A percentile compares a stretch with the other conserved stretches of the same genome.
Conservation (phyloP, 306 rosid species). For the Casuarina equisetifolia region DNA sequence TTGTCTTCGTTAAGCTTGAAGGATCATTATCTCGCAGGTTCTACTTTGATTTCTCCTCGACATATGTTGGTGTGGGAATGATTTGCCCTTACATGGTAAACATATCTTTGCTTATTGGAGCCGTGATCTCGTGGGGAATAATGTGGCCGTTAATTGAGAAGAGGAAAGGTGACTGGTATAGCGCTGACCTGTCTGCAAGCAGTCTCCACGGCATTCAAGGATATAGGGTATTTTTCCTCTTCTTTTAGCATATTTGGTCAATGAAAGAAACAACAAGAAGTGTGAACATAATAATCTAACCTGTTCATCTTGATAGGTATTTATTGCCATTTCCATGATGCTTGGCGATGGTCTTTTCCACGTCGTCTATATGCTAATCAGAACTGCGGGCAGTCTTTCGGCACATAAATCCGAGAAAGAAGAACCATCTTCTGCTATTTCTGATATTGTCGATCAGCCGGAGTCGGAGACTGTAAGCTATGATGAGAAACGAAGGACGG, state of each 20-base stretch:
- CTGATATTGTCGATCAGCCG: neutral
- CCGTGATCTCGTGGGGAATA: constrained; percentile 68
- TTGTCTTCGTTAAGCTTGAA: neutral
- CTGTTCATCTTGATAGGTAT: constrained; percentile 34
- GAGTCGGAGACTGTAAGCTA: constrained; percentile 2
- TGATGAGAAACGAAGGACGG: constrained; percentile 38
- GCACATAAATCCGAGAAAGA: constrained; percentile 15
- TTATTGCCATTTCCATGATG: constrained; percentile 68
- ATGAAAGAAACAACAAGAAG: neutral
- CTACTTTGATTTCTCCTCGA: constrained; percentile 71
- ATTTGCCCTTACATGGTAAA: constrained; percentile 70
- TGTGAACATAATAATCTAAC: neutral
- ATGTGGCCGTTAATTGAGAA: constrained; percentile 68
- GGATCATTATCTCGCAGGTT: constrained; percentile 36
- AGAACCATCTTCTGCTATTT: neutral
- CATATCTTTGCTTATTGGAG: constrained; percentile 60
- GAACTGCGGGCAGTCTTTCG: constrained; percentile 36
- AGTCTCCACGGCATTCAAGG: constrained; percentile 78
- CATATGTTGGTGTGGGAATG: constrained; percentile 79
- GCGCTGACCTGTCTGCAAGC: constrained; percentile 33
- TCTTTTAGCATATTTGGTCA: neutral
- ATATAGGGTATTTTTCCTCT: constrained; percentile 43
- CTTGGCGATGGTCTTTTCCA: constrained; percentile 79
- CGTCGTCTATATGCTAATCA: constrained; percentile 47
- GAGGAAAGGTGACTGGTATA: constrained; percentile 66